phyloP scores from a whole-genome alignment of 2,329 filamentous ascomycete species.

The Trichoderma breve region DNA sequence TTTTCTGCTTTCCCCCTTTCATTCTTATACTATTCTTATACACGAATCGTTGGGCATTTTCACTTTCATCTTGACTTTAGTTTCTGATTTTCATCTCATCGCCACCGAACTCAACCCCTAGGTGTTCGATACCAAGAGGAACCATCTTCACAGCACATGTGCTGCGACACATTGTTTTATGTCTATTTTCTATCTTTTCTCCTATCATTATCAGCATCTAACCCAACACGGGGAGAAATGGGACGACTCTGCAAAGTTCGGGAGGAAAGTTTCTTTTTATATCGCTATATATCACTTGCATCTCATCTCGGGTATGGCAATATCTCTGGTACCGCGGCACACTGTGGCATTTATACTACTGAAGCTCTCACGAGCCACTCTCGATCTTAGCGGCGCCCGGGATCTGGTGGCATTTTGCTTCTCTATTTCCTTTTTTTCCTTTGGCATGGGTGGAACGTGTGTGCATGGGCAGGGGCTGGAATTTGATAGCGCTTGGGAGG shows the following conservation, averaged over 20 bases:
- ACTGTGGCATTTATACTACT: constrained; percentile 24
- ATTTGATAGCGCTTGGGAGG: background rate
- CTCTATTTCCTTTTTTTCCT: background rate
- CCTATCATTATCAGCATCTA: background rate
- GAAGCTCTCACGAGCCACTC: constrained; percentile 33
- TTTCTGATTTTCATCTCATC: background rate
- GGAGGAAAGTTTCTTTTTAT: background rate
- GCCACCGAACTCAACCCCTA: background rate
- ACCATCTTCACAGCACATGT: background rate
- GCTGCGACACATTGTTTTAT: background rate
- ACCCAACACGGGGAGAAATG: background rate
- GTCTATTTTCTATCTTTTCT: background rate
- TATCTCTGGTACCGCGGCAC: background rate
- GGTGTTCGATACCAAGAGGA: background rate
- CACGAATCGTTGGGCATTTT: background rate
- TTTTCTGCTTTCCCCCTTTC: background rate
- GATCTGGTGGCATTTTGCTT: constrained; percentile 13
- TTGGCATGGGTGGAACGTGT: background rate
- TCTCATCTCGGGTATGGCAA: constrained; percentile 1
- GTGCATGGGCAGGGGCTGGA: background rate
- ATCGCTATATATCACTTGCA: background rate
- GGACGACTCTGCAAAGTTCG: background rate
- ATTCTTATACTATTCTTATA: background rate
- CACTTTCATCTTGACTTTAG: background rate
- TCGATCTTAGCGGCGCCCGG: constrained; percentile 20